phyloP scores from a whole-genome alignment of 179 eudicot species.

The Amaranthus tricolor region DNA sequence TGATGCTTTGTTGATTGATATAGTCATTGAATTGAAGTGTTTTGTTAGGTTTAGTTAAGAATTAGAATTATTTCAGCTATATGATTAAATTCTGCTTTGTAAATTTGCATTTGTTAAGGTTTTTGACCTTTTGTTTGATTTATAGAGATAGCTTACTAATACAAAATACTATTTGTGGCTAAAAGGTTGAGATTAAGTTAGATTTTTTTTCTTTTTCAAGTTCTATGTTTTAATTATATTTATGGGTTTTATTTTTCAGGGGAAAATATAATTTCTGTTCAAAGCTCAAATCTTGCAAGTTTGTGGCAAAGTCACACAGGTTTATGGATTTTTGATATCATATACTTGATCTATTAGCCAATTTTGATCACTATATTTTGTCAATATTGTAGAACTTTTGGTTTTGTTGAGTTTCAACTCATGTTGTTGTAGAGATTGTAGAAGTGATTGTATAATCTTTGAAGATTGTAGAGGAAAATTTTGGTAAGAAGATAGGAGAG shows the following conservation, averaged over 20 bases:
- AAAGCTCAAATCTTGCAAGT: slow-evolving; percentile 14
- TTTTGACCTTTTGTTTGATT: slow-evolving; percentile 28
- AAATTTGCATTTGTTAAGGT: slow-evolving; percentile 20
- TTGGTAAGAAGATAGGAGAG: slow-evolving; percentile 2
- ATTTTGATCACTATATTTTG: slow-evolving; percentile 15
- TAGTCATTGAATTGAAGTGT: not conserved
- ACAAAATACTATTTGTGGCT: slow-evolving; percentile 22
- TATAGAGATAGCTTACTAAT: slow-evolving; percentile 32
- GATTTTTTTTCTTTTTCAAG: slow-evolving; percentile 26
- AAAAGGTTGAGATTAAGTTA: slow-evolving; percentile 19
- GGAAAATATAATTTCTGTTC: slow-evolving; percentile 21
- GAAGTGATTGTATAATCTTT: slow-evolving; percentile 7
- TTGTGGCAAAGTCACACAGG: slow-evolving; percentile 10
- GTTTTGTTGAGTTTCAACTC: not conserved
- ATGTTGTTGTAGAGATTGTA: too few relatives aligned
- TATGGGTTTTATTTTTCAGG: slow-evolving; percentile 34
- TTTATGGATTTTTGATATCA: slow-evolving; percentile 8
- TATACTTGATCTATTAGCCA: slow-evolving; percentile 20
- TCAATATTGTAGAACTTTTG: slow-evolving; percentile 5
- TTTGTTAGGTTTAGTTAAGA: slow-evolving; percentile 21
- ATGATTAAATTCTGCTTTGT: slow-evolving; percentile 20
- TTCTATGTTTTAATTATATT: slow-evolving; percentile 16
- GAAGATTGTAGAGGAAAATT: not conserved
- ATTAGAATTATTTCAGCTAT: slow-evolving; percentile 13
- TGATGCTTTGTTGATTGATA: slow-evolving; percentile 12